Evolutionary conservation across 441 rosid genomes (phyloP), one percentile per base, ranked within the genome.

Genomic region (Corymbia citriodora): DNA sequence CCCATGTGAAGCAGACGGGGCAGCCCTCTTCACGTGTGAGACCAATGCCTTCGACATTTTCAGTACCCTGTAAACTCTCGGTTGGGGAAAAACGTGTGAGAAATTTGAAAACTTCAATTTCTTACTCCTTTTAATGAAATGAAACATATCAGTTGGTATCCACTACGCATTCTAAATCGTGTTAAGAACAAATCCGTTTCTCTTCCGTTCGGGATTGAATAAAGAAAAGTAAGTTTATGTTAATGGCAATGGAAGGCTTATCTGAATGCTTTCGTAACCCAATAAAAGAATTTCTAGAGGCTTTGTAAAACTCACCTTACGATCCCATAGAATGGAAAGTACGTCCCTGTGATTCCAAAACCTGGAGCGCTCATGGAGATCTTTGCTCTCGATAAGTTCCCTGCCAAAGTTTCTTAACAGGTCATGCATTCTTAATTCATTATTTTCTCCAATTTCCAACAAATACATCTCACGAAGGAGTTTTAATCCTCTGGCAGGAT

Each of bases 91-190:
- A 61, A 61, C n/a, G 16, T 2, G 12, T 11, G 65, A 23, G 65
- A 5, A 61, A 61, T 7, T 61, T 61, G 68, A 27, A 4, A 61
- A 27, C 65, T 27, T 25, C 12, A 10, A 25, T 59, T 61, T 10
- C n/a, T 29, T 5, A 27, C 31, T 61, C 9, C 70, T 29, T 7
- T 29, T 7, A 63, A 29, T 13, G 70, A 61, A 61, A 27, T 1
- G 19, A 3, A 17, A 63, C 72, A 29, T 29, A 63, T 63, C 72
- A 14, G 5, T 63, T 36, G 33, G 3, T 7, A 63, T 63, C 33
- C 18, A 29, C 2, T 11, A 29, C 2, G 3, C 1, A 4, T 29
- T 29, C 10, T 3, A 27, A 61, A 29, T n/a, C 2, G 36, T 3
- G 4, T 63, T 29, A 29, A 29, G 72, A 63, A 63, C 72, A 29